phyloP scores from a whole-genome alignment of 345 rosid species.

The Lepidium africanum region DNA sequence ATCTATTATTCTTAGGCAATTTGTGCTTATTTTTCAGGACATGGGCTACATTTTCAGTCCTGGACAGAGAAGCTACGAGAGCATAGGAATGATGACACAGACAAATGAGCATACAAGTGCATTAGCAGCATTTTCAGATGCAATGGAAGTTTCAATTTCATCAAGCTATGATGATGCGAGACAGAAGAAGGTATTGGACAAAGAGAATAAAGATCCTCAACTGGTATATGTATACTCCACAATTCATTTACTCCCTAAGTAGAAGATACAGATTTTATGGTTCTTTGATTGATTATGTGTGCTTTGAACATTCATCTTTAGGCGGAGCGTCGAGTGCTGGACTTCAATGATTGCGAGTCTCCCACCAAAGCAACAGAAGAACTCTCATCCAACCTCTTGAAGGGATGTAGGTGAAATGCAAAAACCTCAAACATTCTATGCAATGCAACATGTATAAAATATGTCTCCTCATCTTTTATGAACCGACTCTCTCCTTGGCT shows the following conservation, averaged over 20 bases:
- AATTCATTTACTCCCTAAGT: not conserved
- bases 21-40: conserved; percentile 44
- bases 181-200: conserved; percentile 33
- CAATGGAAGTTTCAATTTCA: conserved; percentile 48
- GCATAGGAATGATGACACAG: conserved; percentile 75
- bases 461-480: conserved; percentile 18
- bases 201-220: conserved; percentile 33
- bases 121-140: conserved; percentile 79
- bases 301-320: not conserved
- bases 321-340: conserved; percentile 76
- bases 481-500: not conserved
- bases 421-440: not conserved
- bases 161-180: conserved; percentile 51
- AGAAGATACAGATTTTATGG: not conserved
- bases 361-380: conserved; percentile 48
- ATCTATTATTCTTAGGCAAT: not conserved
- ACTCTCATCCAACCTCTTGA: conserved; percentile 67
- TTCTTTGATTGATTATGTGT: not conserved
- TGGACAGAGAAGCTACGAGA: conserved; percentile 80
- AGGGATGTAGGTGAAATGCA: conserved; percentile 28
- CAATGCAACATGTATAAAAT: conserved; percentile 13
- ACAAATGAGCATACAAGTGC: conserved; percentile 46
- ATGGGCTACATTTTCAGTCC: conserved; percentile 89
- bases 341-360: conserved; percentile 88
- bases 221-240: conserved; percentile 13